phyloP scores from a whole-genome alignment of 495 filamentous ascomycete species.

The Lasiosphaeriaceae sp. region DNA sequence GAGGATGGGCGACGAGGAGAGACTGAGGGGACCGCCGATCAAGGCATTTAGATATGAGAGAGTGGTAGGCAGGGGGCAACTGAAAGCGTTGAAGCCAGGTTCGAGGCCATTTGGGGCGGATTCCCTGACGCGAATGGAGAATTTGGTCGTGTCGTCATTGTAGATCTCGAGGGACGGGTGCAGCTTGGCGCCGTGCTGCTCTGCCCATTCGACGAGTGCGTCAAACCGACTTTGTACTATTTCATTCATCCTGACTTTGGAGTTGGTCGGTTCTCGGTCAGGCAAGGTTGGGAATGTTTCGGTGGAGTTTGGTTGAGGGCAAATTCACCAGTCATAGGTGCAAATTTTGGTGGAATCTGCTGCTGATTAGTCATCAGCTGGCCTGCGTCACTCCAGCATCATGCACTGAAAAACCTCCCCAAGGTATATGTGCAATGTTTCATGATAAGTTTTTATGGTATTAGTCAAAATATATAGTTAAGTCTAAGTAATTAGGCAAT shows the following conservation, averaged over 20 bases:
- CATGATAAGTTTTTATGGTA: too few relatives aligned
- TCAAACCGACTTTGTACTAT: constrained; percentile 16
- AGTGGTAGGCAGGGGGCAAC: constrained; percentile 34
- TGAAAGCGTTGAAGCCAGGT: constrained; percentile 32
- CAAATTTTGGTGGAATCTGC: too few relatives aligned
- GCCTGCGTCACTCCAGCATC: too few relatives aligned
- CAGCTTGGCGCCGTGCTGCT: constrained; percentile 31
- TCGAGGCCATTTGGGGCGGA: constrained; percentile 12
- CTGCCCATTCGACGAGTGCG: constrained; percentile 31
- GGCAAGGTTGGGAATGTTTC: too few relatives aligned
- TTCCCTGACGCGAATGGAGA: constrained; percentile 40
- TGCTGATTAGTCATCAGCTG: too few relatives aligned
- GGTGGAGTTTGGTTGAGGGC: too few relatives aligned
- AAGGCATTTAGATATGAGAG: constrained; percentile 46
- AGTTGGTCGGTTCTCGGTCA: too few relatives aligned
- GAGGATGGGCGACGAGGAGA: not conserved
- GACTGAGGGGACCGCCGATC: constrained; percentile 20
- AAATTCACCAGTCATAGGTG: too few relatives aligned
- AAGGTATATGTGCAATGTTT: too few relatives aligned
- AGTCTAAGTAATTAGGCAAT: too few relatives aligned
- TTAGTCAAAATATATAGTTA: too few relatives aligned
- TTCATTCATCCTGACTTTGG: constrained; percentile 18
- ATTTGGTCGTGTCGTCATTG: constrained; percentile 36
- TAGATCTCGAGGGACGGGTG: constrained; percentile 44
- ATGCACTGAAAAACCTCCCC: too few relatives aligned